Evolutionary conservation across 2,329 filamentous ascomycete genomes (phyloP).

Genomic region (Aspergillus melleus): DNA sequence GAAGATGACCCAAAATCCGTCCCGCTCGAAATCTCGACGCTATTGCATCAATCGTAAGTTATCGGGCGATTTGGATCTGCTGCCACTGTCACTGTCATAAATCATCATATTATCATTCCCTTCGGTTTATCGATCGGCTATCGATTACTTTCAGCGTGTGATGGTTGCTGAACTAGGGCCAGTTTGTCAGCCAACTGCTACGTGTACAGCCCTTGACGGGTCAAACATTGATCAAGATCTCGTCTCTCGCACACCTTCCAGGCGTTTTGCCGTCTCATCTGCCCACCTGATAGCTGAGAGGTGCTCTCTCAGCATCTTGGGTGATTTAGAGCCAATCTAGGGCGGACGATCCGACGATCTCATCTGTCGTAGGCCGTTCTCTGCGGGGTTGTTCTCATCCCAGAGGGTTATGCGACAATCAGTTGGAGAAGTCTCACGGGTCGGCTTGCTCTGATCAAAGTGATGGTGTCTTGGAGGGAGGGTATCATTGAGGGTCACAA

Average conservation of each 20-base stretch:
- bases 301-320: constrained; percentile 4
- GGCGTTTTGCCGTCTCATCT: constrained; percentile 8
- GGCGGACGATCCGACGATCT: constrained; percentile 22
- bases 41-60: neutral
- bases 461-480: neutral
- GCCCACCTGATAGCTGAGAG: neutral
- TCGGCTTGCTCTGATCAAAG: neutral
- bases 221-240: neutral
- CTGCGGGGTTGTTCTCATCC: constrained; percentile 14
- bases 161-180: neutral
- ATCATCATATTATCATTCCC: neutral
- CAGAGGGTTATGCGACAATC: neutral
- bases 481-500: neutral
- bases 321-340: constrained; percentile 2
- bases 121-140: neutral
- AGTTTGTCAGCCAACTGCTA: constrained; percentile 4
- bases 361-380: constrained; percentile 6
- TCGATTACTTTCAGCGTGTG: neutral
- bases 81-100: no score
- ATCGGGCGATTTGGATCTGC: neutral
- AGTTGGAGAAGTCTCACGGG: neutral
- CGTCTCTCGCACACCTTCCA: constrained; percentile 7
- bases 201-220: constrained; percentile 8
- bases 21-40: neutral
- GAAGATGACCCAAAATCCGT: neutral